These are phyloP conservation scores for Xylaria arbuscula DNA, from an alignment of 2,329 filamentous ascomycete species.

Conservation along the genomic window DNA sequence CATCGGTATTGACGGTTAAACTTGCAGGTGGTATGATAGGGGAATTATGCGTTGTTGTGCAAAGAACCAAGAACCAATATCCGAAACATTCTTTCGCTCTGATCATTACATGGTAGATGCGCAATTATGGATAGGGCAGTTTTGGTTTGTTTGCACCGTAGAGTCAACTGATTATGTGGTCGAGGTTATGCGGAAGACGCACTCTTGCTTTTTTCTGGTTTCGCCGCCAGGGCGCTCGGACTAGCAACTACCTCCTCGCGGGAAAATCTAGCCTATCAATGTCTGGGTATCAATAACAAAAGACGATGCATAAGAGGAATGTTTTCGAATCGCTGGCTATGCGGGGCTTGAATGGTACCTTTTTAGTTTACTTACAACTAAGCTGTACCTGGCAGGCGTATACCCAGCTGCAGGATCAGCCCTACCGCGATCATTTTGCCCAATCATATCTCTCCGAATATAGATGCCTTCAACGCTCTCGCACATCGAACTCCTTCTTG, in stretches of 20 bases:
- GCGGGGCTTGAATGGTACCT: neutral
- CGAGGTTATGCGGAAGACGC: neutral
- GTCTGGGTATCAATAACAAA: neutral
- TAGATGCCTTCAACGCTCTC: slow-evolving; percentile 30
- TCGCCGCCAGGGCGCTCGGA: neutral
- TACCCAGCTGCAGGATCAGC: slow-evolving; percentile 20
- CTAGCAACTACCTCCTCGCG: no score
- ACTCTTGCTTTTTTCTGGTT: neutral
- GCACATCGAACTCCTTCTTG: slow-evolving; percentile 16
- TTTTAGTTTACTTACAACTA: slow-evolving; percentile 8
- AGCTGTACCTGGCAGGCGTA: slow-evolving; percentile 20
- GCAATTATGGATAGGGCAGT: neutral
- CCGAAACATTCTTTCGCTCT: neutral
- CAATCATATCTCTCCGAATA: slow-evolving; percentile 24
- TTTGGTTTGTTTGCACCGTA: neutral
- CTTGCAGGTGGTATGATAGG: neutral
- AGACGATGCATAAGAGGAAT: no score
- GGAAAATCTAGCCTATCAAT: no score
- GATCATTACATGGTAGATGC: neutral
- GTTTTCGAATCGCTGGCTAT: neutral
- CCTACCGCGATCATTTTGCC: slow-evolving; percentile 22
- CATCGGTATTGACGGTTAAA: neutral
- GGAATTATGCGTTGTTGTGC: neutral
- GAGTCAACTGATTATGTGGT: neutral
- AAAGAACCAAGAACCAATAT: neutral